A percentile compares a stretch with the other conserved stretches of the same genome.
phyloP scores from a whole-genome alignment of 768 basidiomycete species.

The Mycena albidolilacea region DNA sequence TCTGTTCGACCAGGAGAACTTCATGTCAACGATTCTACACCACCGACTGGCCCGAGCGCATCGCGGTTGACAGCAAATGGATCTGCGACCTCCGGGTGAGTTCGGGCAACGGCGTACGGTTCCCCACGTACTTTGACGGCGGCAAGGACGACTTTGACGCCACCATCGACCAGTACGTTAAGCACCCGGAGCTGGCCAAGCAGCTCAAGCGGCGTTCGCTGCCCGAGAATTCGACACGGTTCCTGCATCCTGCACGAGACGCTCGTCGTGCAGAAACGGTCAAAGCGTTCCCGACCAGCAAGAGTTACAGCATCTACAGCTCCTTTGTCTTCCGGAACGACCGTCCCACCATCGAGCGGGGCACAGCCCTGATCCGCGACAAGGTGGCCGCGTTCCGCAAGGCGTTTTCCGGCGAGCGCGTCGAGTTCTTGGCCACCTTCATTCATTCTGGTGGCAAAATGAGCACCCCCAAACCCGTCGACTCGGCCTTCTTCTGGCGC shows the following conservation, averaged over 20 bases:
- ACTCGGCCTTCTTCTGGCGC: conserved; percentile 39
- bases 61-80: conserved; percentile 37
- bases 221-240: conserved; percentile 36
- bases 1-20: conserved; percentile 25
- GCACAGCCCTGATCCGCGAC: conserved; percentile 31
- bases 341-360: conserved; percentile 21
- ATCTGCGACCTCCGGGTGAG: conserved; percentile 34
- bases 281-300: conserved; percentile 35
- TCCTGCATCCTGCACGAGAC: conserved; percentile 40
- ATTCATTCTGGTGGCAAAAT: conserved; percentile 37
- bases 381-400: conserved; percentile 25
- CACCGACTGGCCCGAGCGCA: conserved; percentile 36
- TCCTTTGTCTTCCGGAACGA: conserved; percentile 37
- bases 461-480: conserved; percentile 15
- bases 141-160: conserved; percentile 30
- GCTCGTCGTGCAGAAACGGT: conserved; percentile 37
- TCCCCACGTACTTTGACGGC: conserved; percentile 36
- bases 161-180: conserved; percentile 34
- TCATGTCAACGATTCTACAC: conserved; percentile 36
- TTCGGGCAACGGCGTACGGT: conserved; percentile 35
- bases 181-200: conserved; percentile 28
- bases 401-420: conserved; percentile 32
- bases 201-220: conserved; percentile 38
- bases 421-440: conserved; percentile 38
- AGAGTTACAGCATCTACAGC: conserved; percentile 37